These are phyloP conservation scores for Quercus aquifolioides DNA, from an alignment of 306 rosid species.

Conservation along the genomic window DNA sequence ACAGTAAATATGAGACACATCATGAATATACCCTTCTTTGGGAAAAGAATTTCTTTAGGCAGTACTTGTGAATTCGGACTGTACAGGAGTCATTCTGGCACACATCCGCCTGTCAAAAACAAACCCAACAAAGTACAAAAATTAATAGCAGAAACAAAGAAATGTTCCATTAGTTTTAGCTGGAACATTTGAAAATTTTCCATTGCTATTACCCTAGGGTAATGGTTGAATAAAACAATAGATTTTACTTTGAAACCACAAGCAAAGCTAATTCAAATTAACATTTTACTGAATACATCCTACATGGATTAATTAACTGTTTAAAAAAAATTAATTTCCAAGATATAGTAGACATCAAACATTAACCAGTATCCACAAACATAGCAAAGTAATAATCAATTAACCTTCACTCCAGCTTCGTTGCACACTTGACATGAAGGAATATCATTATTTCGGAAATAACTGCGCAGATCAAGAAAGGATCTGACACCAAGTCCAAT, in stretches of 20 bases:
- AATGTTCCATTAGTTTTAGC: not conserved
- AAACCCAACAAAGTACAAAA: slow-evolving; percentile 24
- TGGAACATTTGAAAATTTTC: not conserved
- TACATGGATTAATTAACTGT: not conserved
- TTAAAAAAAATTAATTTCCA: slow-evolving; percentile 7
- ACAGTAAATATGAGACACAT: slow-evolving; percentile 1
- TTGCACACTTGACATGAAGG: slow-evolving; percentile 86
- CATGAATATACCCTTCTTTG: slow-evolving; percentile 49
- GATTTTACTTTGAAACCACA: slow-evolving; percentile 6
- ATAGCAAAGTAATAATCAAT: slow-evolving; percentile 18
- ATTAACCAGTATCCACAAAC: not conserved
- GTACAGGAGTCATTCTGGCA: slow-evolving; percentile 69
- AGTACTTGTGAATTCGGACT: slow-evolving; percentile 70
- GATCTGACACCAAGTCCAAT: slow-evolving; percentile 84
- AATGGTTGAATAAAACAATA: not conserved
- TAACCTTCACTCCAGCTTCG: slow-evolving; percentile 94
- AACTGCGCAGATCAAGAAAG: slow-evolving; percentile 87
- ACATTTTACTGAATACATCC: not conserved
- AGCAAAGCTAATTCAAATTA: not conserved
- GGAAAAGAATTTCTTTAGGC: slow-evolving; percentile 61
- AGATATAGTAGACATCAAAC: not conserved
- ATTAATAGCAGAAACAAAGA: slow-evolving; percentile 6
- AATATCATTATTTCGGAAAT: slow-evolving; percentile 72
- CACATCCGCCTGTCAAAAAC: slow-evolving; percentile 56
- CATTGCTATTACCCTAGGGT: not conserved